phyloP scores from a whole-genome alignment of 116 monocot species.

The Trichopus zeylanicus region DNA sequence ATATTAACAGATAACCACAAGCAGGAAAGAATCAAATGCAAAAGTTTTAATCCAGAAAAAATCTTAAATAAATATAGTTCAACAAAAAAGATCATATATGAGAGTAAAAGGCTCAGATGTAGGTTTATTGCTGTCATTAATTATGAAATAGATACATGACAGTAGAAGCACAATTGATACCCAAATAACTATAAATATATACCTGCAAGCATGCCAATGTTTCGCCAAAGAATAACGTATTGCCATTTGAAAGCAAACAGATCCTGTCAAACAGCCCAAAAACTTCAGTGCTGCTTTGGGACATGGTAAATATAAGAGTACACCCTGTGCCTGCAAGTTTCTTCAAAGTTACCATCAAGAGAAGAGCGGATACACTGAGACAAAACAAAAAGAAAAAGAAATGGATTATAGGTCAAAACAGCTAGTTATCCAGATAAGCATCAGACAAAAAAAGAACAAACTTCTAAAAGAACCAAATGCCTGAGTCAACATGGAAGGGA shows the following conservation, averaged over 20 bases:
- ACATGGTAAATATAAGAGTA: slow-evolving; percentile 94
- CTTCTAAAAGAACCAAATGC: no score
- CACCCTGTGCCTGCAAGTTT: slow-evolving; percentile 94
- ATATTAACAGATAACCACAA: no score
- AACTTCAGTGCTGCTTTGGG: slow-evolving; percentile 95
- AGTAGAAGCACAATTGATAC: no score
- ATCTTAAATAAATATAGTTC: no score
- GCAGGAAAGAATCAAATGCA: no score
- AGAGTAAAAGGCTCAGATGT: no score
- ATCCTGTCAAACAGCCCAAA: slow-evolving; percentile 98
- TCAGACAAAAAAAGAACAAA: not conserved
- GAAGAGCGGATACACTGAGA: slow-evolving; percentile 86
- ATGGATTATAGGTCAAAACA: not conserved
- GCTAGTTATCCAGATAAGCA: not conserved
- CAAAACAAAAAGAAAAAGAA: slow-evolving; percentile 1
- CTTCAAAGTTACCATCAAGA: slow-evolving; percentile 94
- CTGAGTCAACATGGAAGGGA: no score
- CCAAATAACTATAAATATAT: not conserved
- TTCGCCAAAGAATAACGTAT: slow-evolving; percentile 94
- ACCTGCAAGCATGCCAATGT: slow-evolving; percentile 87
- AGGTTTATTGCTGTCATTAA: no score
- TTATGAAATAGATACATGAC: no score
- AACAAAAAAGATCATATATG: no score
- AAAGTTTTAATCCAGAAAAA: no score
- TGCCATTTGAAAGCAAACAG: slow-evolving; percentile 97